A percentile compares a stretch with the other conserved stretches of the same genome.
Evolutionary conservation across 306 rosid species (phyloP).

Genomic region (Alnus rubra): DNA sequence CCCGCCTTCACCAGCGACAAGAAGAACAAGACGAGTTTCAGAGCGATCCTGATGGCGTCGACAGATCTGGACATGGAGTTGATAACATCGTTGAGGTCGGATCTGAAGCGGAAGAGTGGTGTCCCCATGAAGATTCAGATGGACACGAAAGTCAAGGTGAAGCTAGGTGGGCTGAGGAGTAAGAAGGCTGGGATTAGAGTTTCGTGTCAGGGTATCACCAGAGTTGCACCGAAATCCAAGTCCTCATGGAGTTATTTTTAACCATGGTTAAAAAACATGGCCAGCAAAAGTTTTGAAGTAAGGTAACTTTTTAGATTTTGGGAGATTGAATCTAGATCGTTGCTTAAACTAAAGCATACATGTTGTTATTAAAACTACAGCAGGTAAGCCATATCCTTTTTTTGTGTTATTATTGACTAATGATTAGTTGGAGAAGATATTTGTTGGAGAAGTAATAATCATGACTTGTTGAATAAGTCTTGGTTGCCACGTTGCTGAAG

Average conservation of each 20-base stretch:
- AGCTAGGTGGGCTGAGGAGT: slow-evolving; percentile 64
- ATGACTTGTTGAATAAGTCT: too few relatives aligned
- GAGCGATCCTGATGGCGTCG: slow-evolving; percentile 42
- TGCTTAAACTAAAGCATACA: too few relatives aligned
- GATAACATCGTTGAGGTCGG: slow-evolving; percentile 65
- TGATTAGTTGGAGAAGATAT: too few relatives aligned
- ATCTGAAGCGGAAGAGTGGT: slow-evolving; percentile 65
- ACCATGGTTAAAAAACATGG: too few relatives aligned
- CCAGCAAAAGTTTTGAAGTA: too few relatives aligned
- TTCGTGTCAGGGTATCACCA: slow-evolving; percentile 64
- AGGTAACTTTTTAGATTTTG: too few relatives aligned
- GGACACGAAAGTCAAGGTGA: slow-evolving; percentile 83
- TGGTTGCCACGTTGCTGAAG: too few relatives aligned
- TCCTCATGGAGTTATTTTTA: neutral
- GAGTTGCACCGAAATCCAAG: slow-evolving; percentile 66
- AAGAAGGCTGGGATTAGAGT: slow-evolving; percentile 86
- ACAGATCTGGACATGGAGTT: slow-evolving; percentile 74
- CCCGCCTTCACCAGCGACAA: slow-evolving; percentile 57
- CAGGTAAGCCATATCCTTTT: too few relatives aligned
- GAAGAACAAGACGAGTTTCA: slow-evolving; percentile 69
- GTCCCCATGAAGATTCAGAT: slow-evolving; percentile 66
- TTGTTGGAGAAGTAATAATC: too few relatives aligned
- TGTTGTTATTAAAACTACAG: too few relatives aligned
- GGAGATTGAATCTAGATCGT: too few relatives aligned
- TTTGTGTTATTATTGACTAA: too few relatives aligned